Conservation (phyloP, 2,329 filamentous ascomycete genomes). For the Coleophoma cylindrospora region DNA sequence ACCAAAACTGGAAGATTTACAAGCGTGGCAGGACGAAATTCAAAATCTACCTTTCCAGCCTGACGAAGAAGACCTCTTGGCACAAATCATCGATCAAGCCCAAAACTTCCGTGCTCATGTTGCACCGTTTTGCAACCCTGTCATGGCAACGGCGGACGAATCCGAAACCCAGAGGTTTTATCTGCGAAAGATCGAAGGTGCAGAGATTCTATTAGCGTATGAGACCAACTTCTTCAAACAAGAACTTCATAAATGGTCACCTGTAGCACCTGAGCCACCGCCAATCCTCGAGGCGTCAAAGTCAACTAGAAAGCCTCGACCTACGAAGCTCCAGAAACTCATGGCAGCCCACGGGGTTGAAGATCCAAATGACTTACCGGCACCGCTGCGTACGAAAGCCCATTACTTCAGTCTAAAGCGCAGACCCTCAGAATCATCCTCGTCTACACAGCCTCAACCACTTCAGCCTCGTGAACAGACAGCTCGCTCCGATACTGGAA, state of each 20-base stretch:
- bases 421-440: constrained; percentile 25
- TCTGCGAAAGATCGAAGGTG: constrained; percentile 92
- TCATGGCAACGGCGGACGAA: constrained; percentile 78
- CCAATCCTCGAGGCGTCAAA: constrained; percentile 82
- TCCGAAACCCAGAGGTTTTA: constrained; percentile 91
- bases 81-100: constrained; percentile 82
- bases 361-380: constrained; percentile 84
- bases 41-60: constrained; percentile 82
- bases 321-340: constrained; percentile 95
- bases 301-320: constrained; percentile 90
- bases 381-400: constrained; percentile 42
- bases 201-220: constrained; percentile 82
- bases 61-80: constrained; percentile 83
- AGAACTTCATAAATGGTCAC: constrained; percentile 91
- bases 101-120: constrained; percentile 81
- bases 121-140: constrained; percentile 71
- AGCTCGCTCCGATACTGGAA: constrained; percentile 24
- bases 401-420: constrained; percentile 22
- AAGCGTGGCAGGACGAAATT: constrained; percentile 81
- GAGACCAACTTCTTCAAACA: constrained; percentile 99
- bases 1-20: constrained; percentile 87
- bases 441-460: constrained; percentile 15
- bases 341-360: constrained; percentile 84
- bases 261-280: constrained; percentile 80
- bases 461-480: constrained; percentile 21